Conservation (phyloP, 805 yeast species). For the Yarrowia deformans region DNA sequence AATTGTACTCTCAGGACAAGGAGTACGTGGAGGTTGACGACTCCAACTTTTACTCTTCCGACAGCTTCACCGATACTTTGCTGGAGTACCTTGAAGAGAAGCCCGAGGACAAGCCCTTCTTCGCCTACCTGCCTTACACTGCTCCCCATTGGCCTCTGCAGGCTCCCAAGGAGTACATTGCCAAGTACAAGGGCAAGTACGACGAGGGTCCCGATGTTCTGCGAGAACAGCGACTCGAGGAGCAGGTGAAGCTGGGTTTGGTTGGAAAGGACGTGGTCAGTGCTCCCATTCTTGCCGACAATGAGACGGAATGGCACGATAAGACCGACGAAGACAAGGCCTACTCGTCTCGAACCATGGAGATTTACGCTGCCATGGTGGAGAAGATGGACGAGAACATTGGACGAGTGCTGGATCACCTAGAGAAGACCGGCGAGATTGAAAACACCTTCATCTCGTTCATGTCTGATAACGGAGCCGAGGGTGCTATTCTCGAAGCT, state of each 20-base stretch:
- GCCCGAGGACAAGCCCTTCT: slow-evolving; percentile 56
- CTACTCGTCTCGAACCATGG: slow-evolving; percentile 58
- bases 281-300: slow-evolving; percentile 28
- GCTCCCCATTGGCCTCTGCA: slow-evolving; percentile 74
- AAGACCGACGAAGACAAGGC: slow-evolving; percentile 52
- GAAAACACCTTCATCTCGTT: slow-evolving; percentile 64
- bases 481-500: slow-evolving; percentile 65
- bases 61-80: slow-evolving; percentile 55
- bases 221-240: slow-evolving; percentile 52
- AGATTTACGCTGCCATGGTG: slow-evolving; percentile 68
- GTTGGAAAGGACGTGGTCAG: slow-evolving; percentile 56
- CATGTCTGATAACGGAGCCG: slow-evolving; percentile 71
- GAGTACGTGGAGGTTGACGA: slow-evolving; percentile 48
- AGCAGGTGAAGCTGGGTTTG: slow-evolving; percentile 56
- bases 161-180: slow-evolving; percentile 59
- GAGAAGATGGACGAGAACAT: slow-evolving; percentile 60
- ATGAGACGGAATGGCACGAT: slow-evolving; percentile 54
- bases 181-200: slow-evolving; percentile 57
- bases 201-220: slow-evolving; percentile 59
- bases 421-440: slow-evolving; percentile 55
- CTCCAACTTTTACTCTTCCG: slow-evolving; percentile 56
- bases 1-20: slow-evolving; percentile 55
- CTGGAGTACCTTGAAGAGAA: slow-evolving; percentile 50
- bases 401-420: slow-evolving; percentile 57
- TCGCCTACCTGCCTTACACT: slow-evolving; percentile 62